Conservation (phyloP, 2,329 filamentous ascomycete species). For the Fusarium cyanostomum region DNA sequence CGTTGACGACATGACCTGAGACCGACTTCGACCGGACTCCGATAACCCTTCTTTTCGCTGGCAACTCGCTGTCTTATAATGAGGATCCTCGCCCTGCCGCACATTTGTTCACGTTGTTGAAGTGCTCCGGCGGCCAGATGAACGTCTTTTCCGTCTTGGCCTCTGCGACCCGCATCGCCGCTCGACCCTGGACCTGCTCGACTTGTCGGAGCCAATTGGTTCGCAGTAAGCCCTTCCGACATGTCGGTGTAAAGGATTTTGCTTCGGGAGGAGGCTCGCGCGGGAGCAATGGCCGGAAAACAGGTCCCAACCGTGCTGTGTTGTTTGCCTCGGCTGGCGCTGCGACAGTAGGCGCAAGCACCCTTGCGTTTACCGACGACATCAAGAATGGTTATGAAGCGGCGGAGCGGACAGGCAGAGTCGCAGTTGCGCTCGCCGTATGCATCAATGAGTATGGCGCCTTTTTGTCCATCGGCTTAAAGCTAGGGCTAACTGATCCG, state of each 20-base stretch:
- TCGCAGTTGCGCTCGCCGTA: conserved; percentile 76
- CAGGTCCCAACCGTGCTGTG: conserved; percentile 47
- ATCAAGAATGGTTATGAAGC: conserved; percentile 80
- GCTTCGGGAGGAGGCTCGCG: conserved; percentile 43
- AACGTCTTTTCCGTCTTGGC: conserved; percentile 52
- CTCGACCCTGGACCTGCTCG: conserved; percentile 58
- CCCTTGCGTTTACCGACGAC: conserved; percentile 70
- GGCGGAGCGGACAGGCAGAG: conserved; percentile 79
- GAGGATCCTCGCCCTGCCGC: conserved; percentile 21
- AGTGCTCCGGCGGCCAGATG: conserved; percentile 48
- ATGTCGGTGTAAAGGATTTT: conserved; percentile 43
- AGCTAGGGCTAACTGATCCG: conserved; percentile 1
- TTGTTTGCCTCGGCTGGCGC: conserved; percentile 62
- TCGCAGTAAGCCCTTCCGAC: conserved; percentile 44
- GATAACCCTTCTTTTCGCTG: conserved; percentile 6
- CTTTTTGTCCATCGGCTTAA: background rate
- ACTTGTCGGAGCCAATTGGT: conserved; percentile 55
- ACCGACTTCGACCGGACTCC: conserved; percentile 5
- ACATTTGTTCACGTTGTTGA: conserved; percentile 20
- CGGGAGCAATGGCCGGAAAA: conserved; percentile 29
- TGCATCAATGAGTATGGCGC: conserved; percentile 84
- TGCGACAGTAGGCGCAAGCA: conserved; percentile 59
- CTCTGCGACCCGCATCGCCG: conserved; percentile 51
- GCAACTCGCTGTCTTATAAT: conserved; percentile 32
- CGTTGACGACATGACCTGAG: conserved; percentile 40